These are phyloP conservation scores for Saccharomycopsis fodiens DNA, from an alignment of 805 yeast genomes.

Conservation along the genomic window DNA sequence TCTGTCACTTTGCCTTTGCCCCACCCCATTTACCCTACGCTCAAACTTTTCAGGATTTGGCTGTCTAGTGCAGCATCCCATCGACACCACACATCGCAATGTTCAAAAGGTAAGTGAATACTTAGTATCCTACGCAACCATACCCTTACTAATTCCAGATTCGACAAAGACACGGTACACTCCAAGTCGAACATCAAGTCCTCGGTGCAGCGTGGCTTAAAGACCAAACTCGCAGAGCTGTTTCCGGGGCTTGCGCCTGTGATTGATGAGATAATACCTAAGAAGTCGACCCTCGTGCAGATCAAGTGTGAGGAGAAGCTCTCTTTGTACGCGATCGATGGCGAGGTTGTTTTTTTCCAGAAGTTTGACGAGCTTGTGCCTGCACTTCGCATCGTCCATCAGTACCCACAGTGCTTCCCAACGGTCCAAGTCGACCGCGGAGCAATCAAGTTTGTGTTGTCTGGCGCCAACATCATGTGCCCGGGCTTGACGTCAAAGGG, in stretches of 20 bases:
- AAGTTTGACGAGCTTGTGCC: conserved; percentile 63
- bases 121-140: background rate
- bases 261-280: conserved; percentile 79
- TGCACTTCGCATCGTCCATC: conserved; percentile 64
- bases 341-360: conserved; percentile 70
- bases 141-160: conserved; percentile 32
- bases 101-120: conserved; percentile 37
- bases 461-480: conserved; percentile 96
- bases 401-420: conserved; percentile 79
- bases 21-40: no score
- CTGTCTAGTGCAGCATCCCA: no score
- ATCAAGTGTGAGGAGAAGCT: conserved; percentile 88
- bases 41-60: no score
- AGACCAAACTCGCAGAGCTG: conserved; percentile 61
- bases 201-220: conserved; percentile 87
- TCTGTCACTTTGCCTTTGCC: no score
- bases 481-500: conserved; percentile 88
- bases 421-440: conserved; percentile 89
- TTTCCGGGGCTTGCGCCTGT: conserved; percentile 69
- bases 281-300: conserved; percentile 72
- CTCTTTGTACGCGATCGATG: conserved; percentile 66
- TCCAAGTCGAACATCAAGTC: conserved; percentile 89
- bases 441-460: conserved; percentile 89
- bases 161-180: conserved; percentile 80
- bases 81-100: no score